Evolutionary conservation across 2,329 filamentous ascomycete genomes (phyloP), one percentile per base, ranked within the genome.

Genomic region (Alternaria alternata): DNA sequence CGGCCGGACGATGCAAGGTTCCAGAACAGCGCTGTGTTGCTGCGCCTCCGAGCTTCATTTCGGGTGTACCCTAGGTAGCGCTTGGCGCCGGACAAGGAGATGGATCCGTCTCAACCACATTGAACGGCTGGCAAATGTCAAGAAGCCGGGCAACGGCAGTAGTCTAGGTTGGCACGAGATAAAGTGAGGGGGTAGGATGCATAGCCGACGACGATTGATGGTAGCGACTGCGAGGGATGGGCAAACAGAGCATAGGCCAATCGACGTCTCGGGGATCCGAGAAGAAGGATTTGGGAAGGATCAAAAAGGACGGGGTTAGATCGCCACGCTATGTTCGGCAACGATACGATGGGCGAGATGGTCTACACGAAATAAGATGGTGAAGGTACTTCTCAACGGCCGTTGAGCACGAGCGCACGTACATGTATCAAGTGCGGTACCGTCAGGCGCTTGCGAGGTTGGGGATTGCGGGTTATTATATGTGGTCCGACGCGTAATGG

Each of bases 401-500:
- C 36, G 46, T n/a, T 38, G 38, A 43, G 51, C 38, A 43, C 51
- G 51, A 43, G 46, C 32, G 32, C 46, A 49, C 8, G 46, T 26
- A 34, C 46, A n/a, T 38, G 46, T 36, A 26, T 16, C 32, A 38
- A 55, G 32, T 24, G 22, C 38, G 43, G 43, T 55, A 44, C n/a
- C 22, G 7, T 18, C 30, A 38, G 57, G 43, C 44, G 57, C 38
- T 34, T 49, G 53, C 9, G 22, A 36, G 53, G 46, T 52, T 22
- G 47, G 47, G 53, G 28, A 24, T 12, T 18, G 36, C 32, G 49
- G 20, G 51, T 47, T 53, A 70, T 72, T 67, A 62, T 73, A 69
- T 73, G 70, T 72, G 68, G 72, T 73, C 69, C 70, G 72, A 72
- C 70, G 71, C 71, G 71, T 72, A 65, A 71, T 59, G 52, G 49